Evolutionary conservation across 495 filamentous ascomycete genomes (phyloP).

Genomic region (Tuber umbilicatum): DNA sequence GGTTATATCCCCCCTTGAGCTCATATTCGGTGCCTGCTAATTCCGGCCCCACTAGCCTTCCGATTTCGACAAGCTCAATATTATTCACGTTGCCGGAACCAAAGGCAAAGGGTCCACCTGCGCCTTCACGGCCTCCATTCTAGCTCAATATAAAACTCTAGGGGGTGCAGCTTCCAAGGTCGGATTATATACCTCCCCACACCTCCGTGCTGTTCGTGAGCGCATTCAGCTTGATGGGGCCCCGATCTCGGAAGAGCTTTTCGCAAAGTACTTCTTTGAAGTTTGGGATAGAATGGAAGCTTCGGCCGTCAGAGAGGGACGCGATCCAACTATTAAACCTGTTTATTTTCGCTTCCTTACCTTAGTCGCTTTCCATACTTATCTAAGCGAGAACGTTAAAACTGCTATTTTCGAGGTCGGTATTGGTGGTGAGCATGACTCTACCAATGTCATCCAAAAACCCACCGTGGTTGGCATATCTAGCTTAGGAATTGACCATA

Average conservation of each 20-base stretch:
- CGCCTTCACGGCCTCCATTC: constrained; percentile 47
- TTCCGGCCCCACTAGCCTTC: constrained; percentile 15
- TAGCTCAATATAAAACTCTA: constrained; percentile 41
- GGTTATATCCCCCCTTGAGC: constrained; percentile 47
- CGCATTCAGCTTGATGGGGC: constrained; percentile 56
- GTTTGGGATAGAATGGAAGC: constrained; percentile 55
- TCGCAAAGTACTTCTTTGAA: constrained; percentile 60
- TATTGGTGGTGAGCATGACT: constrained; percentile 87
- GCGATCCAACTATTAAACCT: constrained; percentile 55
- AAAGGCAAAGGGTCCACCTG: constrained; percentile 58
- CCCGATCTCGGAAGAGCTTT: constrained; percentile 50
- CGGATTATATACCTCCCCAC: constrained; percentile 63
- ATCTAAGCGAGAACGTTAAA: constrained; percentile 70
- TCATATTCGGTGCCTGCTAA: constrained; percentile 6
- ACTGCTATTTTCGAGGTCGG: constrained; percentile 86
- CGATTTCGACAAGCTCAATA: constrained; percentile 39
- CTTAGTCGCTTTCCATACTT: constrained; percentile 82
- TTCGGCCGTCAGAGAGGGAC: constrained; percentile 46
- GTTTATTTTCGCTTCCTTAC: constrained; percentile 88
- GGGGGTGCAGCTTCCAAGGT: constrained; percentile 43
- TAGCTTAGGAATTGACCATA: constrained; percentile 86
- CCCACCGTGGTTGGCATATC: constrained; percentile 72
- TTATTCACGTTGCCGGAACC: constrained; percentile 57
- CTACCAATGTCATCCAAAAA: constrained; percentile 76
- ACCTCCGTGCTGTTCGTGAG: constrained; percentile 57